Base-by-base conservation (phyloP, 495 filamentous ascomycete species). In the Xylaria nigripes region DNA sequence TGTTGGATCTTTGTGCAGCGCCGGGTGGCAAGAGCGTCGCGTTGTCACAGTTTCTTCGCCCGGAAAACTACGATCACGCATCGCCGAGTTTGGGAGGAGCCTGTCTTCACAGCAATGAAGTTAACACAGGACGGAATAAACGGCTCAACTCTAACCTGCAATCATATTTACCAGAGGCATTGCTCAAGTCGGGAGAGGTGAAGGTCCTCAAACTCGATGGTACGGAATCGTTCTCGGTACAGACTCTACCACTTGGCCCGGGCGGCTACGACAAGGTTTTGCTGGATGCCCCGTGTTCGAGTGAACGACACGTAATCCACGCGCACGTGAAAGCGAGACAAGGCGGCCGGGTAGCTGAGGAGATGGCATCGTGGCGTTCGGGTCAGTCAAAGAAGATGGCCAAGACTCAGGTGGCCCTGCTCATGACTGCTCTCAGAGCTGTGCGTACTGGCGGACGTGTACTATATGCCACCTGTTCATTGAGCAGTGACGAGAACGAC, bases 311-410 rank as follows among this genome's bases (percentile, higher is more conserved):
- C 15, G 48, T 57, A 3, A 25, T 57, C 42, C 54, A 57, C 29
- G 47, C 54, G 38, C 47, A 51, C 4, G 42, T 4, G 21, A 51
- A 23, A 22, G 54, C 47, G 30, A 38, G n/a, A 18, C 47, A 41
- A 10, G 40, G 53, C 25, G 46, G 52, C 21, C 22, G 52, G 36
- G 34, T 22, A 12, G 53, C 53, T 0, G 53, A 50, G 25, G 53
- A 56, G 46, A 56, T 56, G 53, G 22, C 53, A 3, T 56, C 53
- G 32, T 57, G 54, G 54, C 45, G 48, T 3, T 47, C 54, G 10
- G 54, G 54, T 8, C 54, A 56, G 23, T 56, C 54, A 22, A 57
- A 45, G 42, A 57, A 57, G 48, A 46, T 51, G 54, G 54, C 53
- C n/a, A 57, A 51, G 42, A 43, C 24, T 0, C 54, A 57, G 19